Evolutionary conservation across 2,329 filamentous ascomycete genomes (phyloP).

Genomic region (Neopestalotiopsis rosae): DNA sequence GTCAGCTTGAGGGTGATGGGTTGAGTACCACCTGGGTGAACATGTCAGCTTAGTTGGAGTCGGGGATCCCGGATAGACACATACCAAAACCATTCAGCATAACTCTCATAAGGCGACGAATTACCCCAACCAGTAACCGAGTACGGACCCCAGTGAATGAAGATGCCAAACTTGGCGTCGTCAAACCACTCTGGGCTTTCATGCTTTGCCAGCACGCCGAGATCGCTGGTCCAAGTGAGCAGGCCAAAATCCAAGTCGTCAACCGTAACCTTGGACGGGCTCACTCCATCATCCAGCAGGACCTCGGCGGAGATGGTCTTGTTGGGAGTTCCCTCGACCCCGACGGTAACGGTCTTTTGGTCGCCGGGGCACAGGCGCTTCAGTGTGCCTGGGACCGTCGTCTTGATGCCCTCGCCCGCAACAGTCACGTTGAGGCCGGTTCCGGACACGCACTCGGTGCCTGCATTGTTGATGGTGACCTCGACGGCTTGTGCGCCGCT

Average conservation of each 20-base stretch:
- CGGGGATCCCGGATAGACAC: not conserved
- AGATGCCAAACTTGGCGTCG: conserved; percentile 59
- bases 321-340: conserved; percentile 34
- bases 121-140: conserved; percentile 53
- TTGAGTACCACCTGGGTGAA: conserved; percentile 43
- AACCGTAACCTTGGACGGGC: conserved; percentile 24
- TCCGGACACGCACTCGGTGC: conserved; percentile 36
- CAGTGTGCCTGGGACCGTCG: conserved; percentile 41
- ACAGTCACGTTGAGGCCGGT: conserved; percentile 34
- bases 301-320: conserved; percentile 27
- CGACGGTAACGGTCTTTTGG: conserved; percentile 41
- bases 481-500: conserved; percentile 41
- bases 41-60: not conserved
- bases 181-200: conserved; percentile 56
- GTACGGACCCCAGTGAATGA: conserved; percentile 62
- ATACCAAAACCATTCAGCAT: conserved; percentile 49
- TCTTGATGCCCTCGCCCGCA: conserved; percentile 42
- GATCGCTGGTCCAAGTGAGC: conserved; percentile 34
- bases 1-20: conserved; percentile 43
- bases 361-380: conserved; percentile 45
- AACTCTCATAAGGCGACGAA: conserved; percentile 38
- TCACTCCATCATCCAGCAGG: conserved; percentile 19
- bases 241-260: conserved; percentile 35
- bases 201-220: conserved; percentile 38
- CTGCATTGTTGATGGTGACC: conserved; percentile 43